A percentile compares a stretch with the other conserved stretches of the same genome.
phyloP scores from a whole-genome alignment of 768 basidiomycete genomes.

The Termitomyces sp. region DNA sequence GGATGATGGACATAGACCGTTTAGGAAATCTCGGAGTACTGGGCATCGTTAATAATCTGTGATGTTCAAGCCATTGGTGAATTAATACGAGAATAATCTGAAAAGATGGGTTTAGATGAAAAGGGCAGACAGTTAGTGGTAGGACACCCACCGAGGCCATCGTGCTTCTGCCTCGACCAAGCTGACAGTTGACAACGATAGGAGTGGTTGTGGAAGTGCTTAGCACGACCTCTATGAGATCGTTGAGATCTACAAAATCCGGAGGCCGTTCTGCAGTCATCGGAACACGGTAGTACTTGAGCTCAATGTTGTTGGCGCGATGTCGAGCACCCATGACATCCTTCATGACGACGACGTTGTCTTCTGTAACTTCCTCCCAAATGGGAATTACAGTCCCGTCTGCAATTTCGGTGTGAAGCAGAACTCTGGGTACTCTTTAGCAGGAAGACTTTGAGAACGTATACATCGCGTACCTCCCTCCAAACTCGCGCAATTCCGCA shows the following conservation, averaged over 20 bases:
- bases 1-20: conserved; percentile 46
- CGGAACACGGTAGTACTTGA: conserved; percentile 84
- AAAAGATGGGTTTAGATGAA: neutral
- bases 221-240: conserved; percentile 77
- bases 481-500: conserved; percentile 78
- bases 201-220: conserved; percentile 68
- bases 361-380: conserved; percentile 84
- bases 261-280: conserved; percentile 88
- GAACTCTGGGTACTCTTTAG: conserved; percentile 44
- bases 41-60: conserved; percentile 35
- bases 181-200: conserved; percentile 93
- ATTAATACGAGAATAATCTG: conserved; percentile 83
- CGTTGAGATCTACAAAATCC: conserved; percentile 70
- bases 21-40: conserved; percentile 32
- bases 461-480: conserved; percentile 61
- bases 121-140: neutral
- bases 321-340: conserved; percentile 77
- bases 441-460: neutral
- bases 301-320: conserved; percentile 49
- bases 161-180: conserved; percentile 90
- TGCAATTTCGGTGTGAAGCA: conserved; percentile 85
- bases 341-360: conserved; percentile 77
- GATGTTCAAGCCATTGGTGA: conserved; percentile 71
- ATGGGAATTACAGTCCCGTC: conserved; percentile 90
- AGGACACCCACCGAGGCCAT: conserved; percentile 67